Conservation (phyloP, 495 filamentous ascomycete genomes). For the Collariella sp. region DNA sequence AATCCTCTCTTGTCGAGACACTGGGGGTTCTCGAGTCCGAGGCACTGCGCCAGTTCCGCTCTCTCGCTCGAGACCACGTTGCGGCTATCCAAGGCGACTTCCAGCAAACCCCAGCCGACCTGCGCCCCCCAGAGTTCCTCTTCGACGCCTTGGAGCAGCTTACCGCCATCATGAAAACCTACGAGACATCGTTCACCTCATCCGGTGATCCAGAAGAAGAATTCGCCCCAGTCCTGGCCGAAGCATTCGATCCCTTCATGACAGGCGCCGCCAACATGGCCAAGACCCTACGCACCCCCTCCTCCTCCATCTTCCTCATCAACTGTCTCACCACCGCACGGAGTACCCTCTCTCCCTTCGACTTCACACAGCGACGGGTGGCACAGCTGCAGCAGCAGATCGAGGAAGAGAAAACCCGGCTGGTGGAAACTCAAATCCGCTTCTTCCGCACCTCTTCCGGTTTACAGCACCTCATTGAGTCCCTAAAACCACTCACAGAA, state of each 20-base stretch:
- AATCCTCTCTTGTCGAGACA: slow-evolving; percentile 61
- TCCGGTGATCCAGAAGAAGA: slow-evolving; percentile 47
- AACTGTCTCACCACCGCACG: slow-evolving; percentile 66
- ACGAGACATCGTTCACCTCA: slow-evolving; percentile 66
- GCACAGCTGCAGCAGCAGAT: slow-evolving; percentile 40
- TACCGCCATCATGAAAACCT: slow-evolving; percentile 64
- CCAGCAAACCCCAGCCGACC: slow-evolving; percentile 54
- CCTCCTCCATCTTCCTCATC: slow-evolving; percentile 64
- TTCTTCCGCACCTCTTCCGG: slow-evolving; percentile 71
- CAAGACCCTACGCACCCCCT: slow-evolving; percentile 47
- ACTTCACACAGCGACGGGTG: slow-evolving; percentile 43
- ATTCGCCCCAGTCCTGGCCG: slow-evolving; percentile 72
- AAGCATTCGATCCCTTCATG: slow-evolving; percentile 82
- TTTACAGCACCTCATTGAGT: slow-evolving; percentile 57
- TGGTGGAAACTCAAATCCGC: slow-evolving; percentile 52
- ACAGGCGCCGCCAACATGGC: slow-evolving; percentile 62
- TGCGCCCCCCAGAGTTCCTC: slow-evolving; percentile 77
- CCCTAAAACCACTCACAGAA: slow-evolving; percentile 38
- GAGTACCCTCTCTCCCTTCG: slow-evolving; percentile 42
- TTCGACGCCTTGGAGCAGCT: slow-evolving; percentile 70
- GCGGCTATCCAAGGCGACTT: slow-evolving; percentile 62
- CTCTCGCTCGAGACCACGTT: slow-evolving; percentile 68
- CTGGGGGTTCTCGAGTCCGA: slow-evolving; percentile 60
- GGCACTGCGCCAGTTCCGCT: slow-evolving; percentile 74
- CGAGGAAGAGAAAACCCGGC: slow-evolving; percentile 30